Conservation (phyloP, 192 early-diverging fungal species). For the Linnemannia zychae region DNA sequence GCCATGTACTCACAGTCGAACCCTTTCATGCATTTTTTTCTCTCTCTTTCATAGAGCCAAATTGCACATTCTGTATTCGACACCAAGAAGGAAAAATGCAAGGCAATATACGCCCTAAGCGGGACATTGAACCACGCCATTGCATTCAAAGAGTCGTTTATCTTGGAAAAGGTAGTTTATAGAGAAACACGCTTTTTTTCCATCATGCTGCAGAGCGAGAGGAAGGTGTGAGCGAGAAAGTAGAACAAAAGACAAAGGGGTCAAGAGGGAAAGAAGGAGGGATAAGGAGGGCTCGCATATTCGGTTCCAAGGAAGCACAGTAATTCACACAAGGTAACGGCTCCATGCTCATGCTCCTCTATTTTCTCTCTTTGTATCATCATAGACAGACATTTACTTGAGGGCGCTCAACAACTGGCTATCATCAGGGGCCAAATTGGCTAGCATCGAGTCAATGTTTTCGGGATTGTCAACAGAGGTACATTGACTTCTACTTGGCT, state of each 20-base stretch:
- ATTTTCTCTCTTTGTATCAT: constrained; percentile 4
- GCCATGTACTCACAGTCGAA: background rate
- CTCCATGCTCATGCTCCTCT: background rate
- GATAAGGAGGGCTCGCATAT: background rate
- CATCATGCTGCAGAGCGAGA: background rate
- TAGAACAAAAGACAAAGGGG: background rate
- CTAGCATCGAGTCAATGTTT: constrained; percentile 17
- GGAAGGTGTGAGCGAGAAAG: too few species aligned
- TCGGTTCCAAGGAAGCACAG: background rate
- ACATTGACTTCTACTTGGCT: background rate
- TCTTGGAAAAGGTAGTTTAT: constrained; percentile 33
- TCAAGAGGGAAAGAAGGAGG: background rate
- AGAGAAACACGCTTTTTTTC: too few species aligned
- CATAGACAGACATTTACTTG: constrained; percentile 38
- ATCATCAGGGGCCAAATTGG: constrained; percentile 7
- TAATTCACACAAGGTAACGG: background rate
- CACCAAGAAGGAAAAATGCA: constrained; percentile 44
- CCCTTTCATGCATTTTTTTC: background rate
- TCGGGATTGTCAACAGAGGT: constrained; percentile 26
- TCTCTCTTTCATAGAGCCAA: background rate
- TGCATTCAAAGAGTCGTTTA: constrained; percentile 39
- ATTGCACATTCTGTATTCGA: constrained; percentile 28
- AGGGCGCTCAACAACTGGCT: constrained; percentile 29
- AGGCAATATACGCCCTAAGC: constrained; percentile 43
- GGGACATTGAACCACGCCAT: constrained; percentile 44